Base-by-base conservation (phyloP, 768 basidiomycete species). In the Rhodosporidiobolus sp. region DNA sequence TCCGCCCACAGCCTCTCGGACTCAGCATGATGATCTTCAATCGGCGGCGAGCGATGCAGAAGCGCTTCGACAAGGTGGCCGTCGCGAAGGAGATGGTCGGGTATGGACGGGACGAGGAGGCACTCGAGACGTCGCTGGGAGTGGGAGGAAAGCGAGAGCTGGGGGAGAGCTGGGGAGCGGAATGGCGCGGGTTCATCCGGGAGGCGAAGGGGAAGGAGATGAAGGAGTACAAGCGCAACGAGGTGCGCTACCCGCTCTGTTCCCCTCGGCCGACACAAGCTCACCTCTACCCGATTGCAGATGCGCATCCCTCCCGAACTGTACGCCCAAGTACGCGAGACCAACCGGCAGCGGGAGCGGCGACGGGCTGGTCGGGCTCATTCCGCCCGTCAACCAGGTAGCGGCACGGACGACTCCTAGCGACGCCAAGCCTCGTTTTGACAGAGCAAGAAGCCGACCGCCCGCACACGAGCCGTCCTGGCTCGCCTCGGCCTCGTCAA, bases 1-100 rank as follows among this genome's bases (percentile, higher is more conserved):
- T 96, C 76, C 87, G 85, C 52, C 91, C 90, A 1, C 92, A 95
- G 73, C 94, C 94, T 0, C 76, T 81, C 10, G 83, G 85, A n/a
- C 85, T 93, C 56, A 84, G 86, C 3, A 85, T 86, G 79, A 91
- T 93, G 83, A 90, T 94, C 46, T 79, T 82, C 53, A 81, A 82
- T 22, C 83, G 88, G 3, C 81, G 84, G 24, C 72, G 78, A 16
- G 81, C 82, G 8, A 82, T 85, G 1, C 86, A 83, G 11, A 80
- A 82, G 48, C 85, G 90, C 9, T 74, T 84, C n/a, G 81, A 77
- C 58, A 55, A 45, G 38, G 55, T 67, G 12, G 65, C 1, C 9
- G 4, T 26, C 16, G 70, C 70, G 26, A 49, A 43, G 20, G 70
- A 62, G 49, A 22, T 62, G 30, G 35, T 52, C 4, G 45, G 16